Conservation (phyloP, 768 basidiomycete species). For the Suillus brevipes region DNA sequence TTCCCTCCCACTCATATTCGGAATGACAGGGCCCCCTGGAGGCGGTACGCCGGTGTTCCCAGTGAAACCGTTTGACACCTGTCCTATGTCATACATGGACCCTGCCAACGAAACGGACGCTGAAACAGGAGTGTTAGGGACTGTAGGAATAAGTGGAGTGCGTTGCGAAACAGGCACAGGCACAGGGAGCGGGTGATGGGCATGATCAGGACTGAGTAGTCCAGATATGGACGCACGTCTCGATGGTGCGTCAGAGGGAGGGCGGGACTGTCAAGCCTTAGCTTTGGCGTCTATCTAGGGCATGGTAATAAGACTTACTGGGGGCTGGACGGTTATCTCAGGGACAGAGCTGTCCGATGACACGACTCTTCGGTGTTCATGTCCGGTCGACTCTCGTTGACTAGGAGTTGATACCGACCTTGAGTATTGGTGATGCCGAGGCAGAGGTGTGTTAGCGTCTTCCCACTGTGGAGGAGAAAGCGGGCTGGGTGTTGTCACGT, state of each 20-base stretch:
- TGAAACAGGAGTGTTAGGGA: slow-evolving; percentile 14
- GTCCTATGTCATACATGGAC: slow-evolving; percentile 18
- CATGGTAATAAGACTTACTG: slow-evolving; percentile 22
- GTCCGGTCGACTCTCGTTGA: slow-evolving; percentile 6
- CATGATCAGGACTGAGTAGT: slow-evolving; percentile 34
- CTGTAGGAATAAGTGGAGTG: slow-evolving; percentile 17
- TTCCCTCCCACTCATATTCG: slow-evolving; percentile 14
- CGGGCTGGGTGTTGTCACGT: slow-evolving; percentile 26
- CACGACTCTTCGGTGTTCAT: slow-evolving; percentile 21
- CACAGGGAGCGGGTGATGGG: slow-evolving; percentile 28
- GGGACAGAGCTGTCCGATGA: slow-evolving; percentile 37
- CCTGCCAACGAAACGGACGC: slow-evolving; percentile 15
- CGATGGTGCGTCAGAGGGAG: slow-evolving; percentile 35
- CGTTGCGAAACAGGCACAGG: slow-evolving; percentile 17
- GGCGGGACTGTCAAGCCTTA: slow-evolving; percentile 26
- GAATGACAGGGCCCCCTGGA: slow-evolving; percentile 25
- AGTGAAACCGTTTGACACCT: slow-evolving; percentile 16
- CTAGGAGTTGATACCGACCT: slow-evolving; percentile 18
- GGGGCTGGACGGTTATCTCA: slow-evolving; percentile 33
- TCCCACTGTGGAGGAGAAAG: slow-evolving; percentile 25
- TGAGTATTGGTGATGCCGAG: slow-evolving; percentile 28
- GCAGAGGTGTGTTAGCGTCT: slow-evolving; percentile 14
- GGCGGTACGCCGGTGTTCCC: slow-evolving; percentile 4
- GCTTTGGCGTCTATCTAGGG: neutral
- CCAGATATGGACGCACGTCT: slow-evolving; percentile 20